These are phyloP conservation scores for Chytriomyces confervae DNA, from an alignment of 192 early-diverging fungal genomes.

Conservation along the genomic window DNA sequence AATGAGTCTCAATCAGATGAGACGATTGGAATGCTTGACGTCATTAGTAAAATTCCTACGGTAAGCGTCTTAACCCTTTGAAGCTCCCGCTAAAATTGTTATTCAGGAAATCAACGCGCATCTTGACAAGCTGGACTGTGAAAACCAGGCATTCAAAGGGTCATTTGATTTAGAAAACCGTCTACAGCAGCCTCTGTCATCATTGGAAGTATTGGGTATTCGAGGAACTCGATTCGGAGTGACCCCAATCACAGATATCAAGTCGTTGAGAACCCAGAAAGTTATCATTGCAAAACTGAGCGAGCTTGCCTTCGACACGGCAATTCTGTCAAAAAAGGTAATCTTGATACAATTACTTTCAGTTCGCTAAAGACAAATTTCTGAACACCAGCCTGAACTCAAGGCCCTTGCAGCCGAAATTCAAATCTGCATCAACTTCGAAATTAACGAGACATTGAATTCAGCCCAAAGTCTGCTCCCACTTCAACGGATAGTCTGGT, in stretches of 20 bases:
- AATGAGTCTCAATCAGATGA: conserved; percentile 46
- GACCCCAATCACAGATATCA: conserved; percentile 33
- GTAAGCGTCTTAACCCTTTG: conserved; percentile 37
- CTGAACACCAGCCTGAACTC: background rate
- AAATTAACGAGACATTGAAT: conserved; percentile 55
- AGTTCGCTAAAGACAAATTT: background rate
- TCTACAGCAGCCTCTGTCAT: conserved; percentile 11
- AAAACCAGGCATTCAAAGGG: background rate
- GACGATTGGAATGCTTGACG: conserved; percentile 47
- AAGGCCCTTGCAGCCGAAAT: conserved; percentile 19
- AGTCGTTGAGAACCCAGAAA: conserved; percentile 20
- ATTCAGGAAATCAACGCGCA: conserved; percentile 19
- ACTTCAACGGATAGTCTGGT: conserved; percentile 71
- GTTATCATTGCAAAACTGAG: conserved; percentile 16
- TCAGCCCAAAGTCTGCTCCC: conserved; percentile 67
- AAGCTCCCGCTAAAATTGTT: conserved; percentile 1
- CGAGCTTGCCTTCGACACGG: background rate
- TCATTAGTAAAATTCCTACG: conserved; percentile 53
- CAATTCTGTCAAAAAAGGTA: conserved; percentile 22
- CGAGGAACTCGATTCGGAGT: conserved; percentile 19
- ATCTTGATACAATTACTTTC: background rate
- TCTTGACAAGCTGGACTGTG: conserved; percentile 7
- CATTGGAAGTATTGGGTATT: conserved; percentile 15
- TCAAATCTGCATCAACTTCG: conserved; percentile 27
- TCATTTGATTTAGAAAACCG: conserved; percentile 17